Conservation (phyloP, 495 filamentous ascomycete species). For the Thermothielavioides terrestris region DNA sequence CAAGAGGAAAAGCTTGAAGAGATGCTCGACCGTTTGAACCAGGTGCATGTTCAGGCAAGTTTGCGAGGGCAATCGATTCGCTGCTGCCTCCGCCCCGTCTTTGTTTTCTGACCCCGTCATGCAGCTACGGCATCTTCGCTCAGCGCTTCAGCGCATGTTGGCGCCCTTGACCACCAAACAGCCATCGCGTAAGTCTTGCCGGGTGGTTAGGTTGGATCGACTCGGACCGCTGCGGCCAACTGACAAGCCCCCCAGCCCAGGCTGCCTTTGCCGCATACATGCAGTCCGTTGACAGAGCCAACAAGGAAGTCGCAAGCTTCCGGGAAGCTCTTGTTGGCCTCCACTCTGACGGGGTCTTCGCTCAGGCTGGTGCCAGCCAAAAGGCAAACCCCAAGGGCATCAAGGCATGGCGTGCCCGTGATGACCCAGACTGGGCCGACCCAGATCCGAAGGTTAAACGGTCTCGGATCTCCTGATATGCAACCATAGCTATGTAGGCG, state of each 20-base stretch:
- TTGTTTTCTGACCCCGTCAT: conserved; percentile 14
- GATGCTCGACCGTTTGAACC: conserved; percentile 29
- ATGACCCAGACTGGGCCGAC: conserved; percentile 42
- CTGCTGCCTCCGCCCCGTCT: neutral
- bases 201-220: neutral
- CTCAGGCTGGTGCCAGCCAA: conserved; percentile 35
- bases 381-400: conserved; percentile 39
- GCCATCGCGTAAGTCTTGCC: conserved; percentile 27
- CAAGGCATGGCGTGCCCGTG: conserved; percentile 40
- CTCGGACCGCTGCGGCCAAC: neutral
- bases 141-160: conserved; percentile 39
- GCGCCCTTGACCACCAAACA: conserved; percentile 32
- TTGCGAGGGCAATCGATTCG: neutral
- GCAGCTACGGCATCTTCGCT: conserved; percentile 36
- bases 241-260: conserved; percentile 29
- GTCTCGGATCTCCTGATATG: neutral
- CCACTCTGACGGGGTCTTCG: conserved; percentile 34
- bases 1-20: conserved; percentile 31
- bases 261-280: conserved; percentile 29
- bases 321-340: conserved; percentile 28
- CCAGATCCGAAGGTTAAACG: conserved; percentile 6
- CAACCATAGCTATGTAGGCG: no score
- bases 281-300: conserved; percentile 29
- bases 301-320: conserved; percentile 38
- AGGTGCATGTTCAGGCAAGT: conserved; percentile 38